These are phyloP conservation scores for Mycena indigotica DNA, from an alignment of 768 basidiomycete species.

Conservation along the genomic window DNA sequence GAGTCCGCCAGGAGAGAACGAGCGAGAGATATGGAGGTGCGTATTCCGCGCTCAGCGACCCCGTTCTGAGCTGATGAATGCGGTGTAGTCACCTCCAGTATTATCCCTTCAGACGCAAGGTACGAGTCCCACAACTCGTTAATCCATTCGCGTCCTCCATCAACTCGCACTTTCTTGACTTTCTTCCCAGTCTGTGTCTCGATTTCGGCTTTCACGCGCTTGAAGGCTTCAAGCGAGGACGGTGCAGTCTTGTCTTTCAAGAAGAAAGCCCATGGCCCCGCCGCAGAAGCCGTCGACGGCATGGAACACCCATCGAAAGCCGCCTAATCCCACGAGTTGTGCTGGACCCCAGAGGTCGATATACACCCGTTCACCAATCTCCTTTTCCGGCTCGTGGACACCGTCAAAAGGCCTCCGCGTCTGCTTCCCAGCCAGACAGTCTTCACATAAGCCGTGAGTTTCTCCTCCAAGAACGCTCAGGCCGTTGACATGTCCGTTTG, in stretches of 20 bases:
- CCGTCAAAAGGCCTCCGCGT: conserved; percentile 5
- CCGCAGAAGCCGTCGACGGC: background rate
- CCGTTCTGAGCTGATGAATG: conserved; percentile 36
- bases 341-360: conserved; percentile 9
- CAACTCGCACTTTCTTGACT: background rate
- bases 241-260: background rate
- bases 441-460: conserved; percentile 1
- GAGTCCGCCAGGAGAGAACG: conserved; percentile 26
- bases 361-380: conserved; percentile 6
- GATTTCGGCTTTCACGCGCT: background rate
- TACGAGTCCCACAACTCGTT: background rate
- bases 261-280: background rate
- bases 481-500: conserved; percentile 5
- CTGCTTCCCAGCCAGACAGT: conserved; percentile 7
- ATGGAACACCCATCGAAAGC: background rate
- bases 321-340: background rate
- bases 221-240: background rate
- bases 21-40: conserved; percentile 28
- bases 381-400: conserved; percentile 3
- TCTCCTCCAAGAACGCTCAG: conserved; percentile 1
- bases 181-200: conserved; percentile 2
- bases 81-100: conserved; percentile 25
- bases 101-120: background rate
- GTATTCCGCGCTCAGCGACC: conserved; percentile 29
- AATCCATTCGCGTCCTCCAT: conserved; percentile 3